phyloP scores from a whole-genome alignment of 257 asterid genomes.

The Plectranthus barbatus region DNA sequence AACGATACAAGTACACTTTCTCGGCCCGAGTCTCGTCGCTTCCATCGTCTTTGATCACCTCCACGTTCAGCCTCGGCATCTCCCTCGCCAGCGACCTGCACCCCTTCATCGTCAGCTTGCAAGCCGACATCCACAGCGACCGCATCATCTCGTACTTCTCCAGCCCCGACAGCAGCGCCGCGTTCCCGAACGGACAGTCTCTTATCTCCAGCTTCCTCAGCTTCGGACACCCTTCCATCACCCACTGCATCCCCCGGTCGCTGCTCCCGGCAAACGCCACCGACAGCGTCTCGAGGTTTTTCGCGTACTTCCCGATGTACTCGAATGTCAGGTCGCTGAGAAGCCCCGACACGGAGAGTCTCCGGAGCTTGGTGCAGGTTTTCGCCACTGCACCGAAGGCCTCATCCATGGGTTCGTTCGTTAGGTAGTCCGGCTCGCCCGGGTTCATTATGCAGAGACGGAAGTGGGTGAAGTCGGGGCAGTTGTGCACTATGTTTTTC shows the following conservation, averaged over 20 bases:
- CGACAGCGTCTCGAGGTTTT: conserved; percentile 71
- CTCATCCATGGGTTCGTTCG: conserved; percentile 81
- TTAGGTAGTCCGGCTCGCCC: conserved; percentile 53
- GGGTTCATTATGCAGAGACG: conserved; percentile 91
- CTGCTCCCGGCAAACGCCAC: conserved; percentile 81
- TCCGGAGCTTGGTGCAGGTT: conserved; percentile 63
- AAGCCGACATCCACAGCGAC: conserved; percentile 82
- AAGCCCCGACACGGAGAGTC: conserved; percentile 71
- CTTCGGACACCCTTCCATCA: conserved; percentile 70
- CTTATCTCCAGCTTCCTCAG: no score
- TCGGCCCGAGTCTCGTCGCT: conserved; percentile 34
- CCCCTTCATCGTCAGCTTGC: conserved; percentile 57
- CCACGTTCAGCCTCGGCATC: conserved; percentile 70
- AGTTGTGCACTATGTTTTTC: conserved; percentile 47
- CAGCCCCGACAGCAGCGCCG: conserved; percentile 50
- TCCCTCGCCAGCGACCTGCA: conserved; percentile 53
- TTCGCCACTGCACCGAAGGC: no score
- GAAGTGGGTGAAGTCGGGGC: conserved; percentile 82
- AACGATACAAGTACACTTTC: conserved; percentile 68
- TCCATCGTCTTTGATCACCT: conserved; percentile 51
- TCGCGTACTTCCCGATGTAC: conserved; percentile 68
- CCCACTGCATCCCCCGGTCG: conserved; percentile 70
- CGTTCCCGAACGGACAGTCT: conserved; percentile 73
- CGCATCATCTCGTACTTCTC: conserved; percentile 68
- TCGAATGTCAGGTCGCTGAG: conserved; percentile 68